A percentile compares a stretch with the other conserved stretches of the same genome.
phyloP scores from a whole-genome alignment of 164 flowering plant species.

The Chloranthus sessilifolius region DNA sequence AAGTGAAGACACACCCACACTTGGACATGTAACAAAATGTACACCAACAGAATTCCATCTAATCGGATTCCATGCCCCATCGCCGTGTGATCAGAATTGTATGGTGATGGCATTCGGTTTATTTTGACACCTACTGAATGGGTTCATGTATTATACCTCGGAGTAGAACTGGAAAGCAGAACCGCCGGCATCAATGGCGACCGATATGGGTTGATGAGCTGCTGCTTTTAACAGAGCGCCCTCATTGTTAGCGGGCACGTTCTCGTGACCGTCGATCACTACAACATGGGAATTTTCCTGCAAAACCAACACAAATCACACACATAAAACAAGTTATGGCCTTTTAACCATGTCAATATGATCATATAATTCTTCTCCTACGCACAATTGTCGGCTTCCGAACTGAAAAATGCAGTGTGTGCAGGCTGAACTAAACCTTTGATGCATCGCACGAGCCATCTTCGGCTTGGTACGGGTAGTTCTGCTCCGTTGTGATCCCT shows the following conservation, averaged over 20 bases:
- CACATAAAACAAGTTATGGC: too few species aligned
- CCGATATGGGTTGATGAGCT: slow-evolving; percentile 66
- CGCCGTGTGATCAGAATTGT: too few species aligned
- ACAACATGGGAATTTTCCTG: slow-evolving; percentile 52
- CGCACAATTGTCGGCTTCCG: too few species aligned
- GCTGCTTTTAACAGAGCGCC: slow-evolving; percentile 63
- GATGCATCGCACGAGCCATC: slow-evolving; percentile 47
- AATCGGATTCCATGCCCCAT: too few species aligned
- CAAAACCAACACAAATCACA: slow-evolving; percentile 6
- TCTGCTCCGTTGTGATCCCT: slow-evolving; percentile 57
- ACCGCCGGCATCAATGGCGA: slow-evolving; percentile 74
- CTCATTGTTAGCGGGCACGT: slow-evolving; percentile 63
- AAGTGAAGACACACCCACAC: background rate
- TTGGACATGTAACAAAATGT: background rate
- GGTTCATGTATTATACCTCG: too few species aligned
- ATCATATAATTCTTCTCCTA: too few species aligned
- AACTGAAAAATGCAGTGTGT: too few species aligned
- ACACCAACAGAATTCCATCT: too few species aligned
- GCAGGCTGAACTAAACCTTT: too few species aligned
- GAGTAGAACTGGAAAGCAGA: slow-evolving; percentile 71
- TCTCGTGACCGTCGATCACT: slow-evolving; percentile 64
- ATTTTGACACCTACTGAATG: too few species aligned
- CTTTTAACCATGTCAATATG: too few species aligned
- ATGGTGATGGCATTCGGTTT: too few species aligned
- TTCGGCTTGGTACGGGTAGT: slow-evolving; percentile 62